Evolutionary conservation across 805 yeast species (phyloP), one percentile per base, ranked within the genome.

Genomic region (Nakazawaea ambrosiae): DNA sequence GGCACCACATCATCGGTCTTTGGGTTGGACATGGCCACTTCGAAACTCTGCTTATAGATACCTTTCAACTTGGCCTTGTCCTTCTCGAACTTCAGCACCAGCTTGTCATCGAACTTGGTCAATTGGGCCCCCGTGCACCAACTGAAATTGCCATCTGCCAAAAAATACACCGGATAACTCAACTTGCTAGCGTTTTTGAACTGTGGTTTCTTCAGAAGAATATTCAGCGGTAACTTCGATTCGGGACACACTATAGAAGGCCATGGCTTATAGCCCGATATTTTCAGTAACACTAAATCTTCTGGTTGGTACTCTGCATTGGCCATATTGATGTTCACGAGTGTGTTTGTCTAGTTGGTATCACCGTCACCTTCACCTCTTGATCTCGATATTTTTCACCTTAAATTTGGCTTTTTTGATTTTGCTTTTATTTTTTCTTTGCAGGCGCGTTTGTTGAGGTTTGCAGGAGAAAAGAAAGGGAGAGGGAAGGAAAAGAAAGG

Each of bases 1-100:
- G 37, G 44, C 10, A 35, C 75, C 3, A 74, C 82, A 20, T 70
- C 71, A 28, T 54, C 40, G 26, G 41, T 28, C 11, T 17, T 34
- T 11, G 42, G 42, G 11, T 20, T 35, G 18, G 41, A 32, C 25
- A 31, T 30, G 29, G 41, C 42, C 26, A 31, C 20, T 32, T 27
- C 42, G 24, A 37, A 40, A 42, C 39, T 42, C 24, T 42, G 27
- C 25, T 33, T 29, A 28, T 31, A 33, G 11, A 31, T 24, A 16
- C 36, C 40, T 39, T 35, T 35, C 20, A 28, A 33, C 18, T 23
- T 36, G 14, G 19, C 18, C 22, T 20, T 20, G 8, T n/a, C 20
- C 29, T 37, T 29, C 20, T 24, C 16, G 25, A 17, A 34, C 4
- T 25, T 17, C 12, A 15, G 33, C 19, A 27, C 17, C 16, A 28